phyloP scores from a whole-genome alignment of 2,329 filamentous ascomycete genomes.

The Scortechinia acanthostroma region DNA sequence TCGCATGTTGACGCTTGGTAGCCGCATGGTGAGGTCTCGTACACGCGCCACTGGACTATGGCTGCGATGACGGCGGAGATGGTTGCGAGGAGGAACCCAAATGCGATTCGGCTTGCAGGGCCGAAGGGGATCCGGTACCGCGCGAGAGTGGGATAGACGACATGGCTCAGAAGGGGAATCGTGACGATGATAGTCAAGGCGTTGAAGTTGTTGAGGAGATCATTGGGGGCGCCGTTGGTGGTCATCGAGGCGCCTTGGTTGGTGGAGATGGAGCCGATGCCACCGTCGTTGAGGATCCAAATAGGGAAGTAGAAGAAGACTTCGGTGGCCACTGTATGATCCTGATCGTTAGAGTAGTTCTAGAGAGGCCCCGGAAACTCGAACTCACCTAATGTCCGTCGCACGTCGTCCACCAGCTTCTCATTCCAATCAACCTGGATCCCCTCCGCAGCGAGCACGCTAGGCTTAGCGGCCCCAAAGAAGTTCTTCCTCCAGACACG shows the following conservation, averaged over 20 bases:
- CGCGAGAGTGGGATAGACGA: slow-evolving; percentile 49
- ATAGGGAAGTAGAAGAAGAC: slow-evolving; percentile 32
- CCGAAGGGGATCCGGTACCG: slow-evolving; percentile 42
- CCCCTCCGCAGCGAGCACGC: slow-evolving; percentile 24
- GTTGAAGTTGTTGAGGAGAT: slow-evolving; percentile 52
- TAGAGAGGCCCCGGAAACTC: not conserved
- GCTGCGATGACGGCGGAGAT: slow-evolving; percentile 45
- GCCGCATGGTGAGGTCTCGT: slow-evolving; percentile 43
- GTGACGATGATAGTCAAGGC: slow-evolving; percentile 51
- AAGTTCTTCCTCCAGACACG: slow-evolving; percentile 45
- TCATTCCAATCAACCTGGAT: slow-evolving; percentile 53
- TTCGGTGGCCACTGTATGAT: slow-evolving; percentile 22
- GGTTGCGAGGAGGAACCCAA: slow-evolving; percentile 42
- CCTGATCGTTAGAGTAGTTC: not conserved
- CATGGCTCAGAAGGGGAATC: slow-evolving; percentile 39
- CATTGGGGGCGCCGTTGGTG: slow-evolving; percentile 45
- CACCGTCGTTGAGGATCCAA: slow-evolving; percentile 28
- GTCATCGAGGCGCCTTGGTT: slow-evolving; percentile 32
- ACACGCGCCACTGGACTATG: slow-evolving; percentile 50
- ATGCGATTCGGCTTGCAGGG: slow-evolving; percentile 46
- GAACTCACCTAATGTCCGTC: slow-evolving; percentile 26
- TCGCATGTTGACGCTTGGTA: slow-evolving; percentile 31
- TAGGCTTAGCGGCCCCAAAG: slow-evolving; percentile 53
- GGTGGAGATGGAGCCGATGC: slow-evolving; percentile 22
- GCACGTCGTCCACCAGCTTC: slow-evolving; percentile 59